Percentiles rank a stretch among this genome's conserved stretches.
Evolutionary conservation across 2,329 filamentous ascomycete genomes (phyloP).

Genomic region (Aspergillus uvarum): DNA sequence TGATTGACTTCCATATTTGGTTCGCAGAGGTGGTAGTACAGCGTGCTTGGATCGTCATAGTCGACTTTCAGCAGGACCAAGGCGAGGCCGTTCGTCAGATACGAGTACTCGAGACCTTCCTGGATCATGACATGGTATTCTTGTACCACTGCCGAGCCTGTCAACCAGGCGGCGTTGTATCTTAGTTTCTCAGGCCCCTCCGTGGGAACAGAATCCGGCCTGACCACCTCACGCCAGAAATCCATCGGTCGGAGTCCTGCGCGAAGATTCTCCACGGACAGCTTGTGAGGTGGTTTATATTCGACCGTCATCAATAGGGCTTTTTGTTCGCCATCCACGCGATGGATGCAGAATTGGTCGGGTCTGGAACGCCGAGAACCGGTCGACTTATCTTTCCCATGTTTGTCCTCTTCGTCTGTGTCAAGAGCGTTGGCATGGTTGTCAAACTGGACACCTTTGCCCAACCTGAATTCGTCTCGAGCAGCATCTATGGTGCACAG

Average conservation of each 20-base stretch:
- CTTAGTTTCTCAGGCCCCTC: slow-evolving; percentile 20
- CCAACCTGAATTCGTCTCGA: neutral
- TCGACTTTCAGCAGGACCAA: slow-evolving; percentile 23
- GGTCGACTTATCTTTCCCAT: neutral
- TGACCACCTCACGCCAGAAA: slow-evolving; percentile 20
- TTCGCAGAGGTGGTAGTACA: slow-evolving; percentile 28
- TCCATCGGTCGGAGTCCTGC: slow-evolving; percentile 19
- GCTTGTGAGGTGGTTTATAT: slow-evolving; percentile 24
- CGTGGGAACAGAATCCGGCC: slow-evolving; percentile 10
- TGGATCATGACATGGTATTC: slow-evolving; percentile 32
- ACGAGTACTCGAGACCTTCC: slow-evolving; percentile 27
- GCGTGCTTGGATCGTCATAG: slow-evolving; percentile 21
- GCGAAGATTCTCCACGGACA: slow-evolving; percentile 16
- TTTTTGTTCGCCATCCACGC: slow-evolving; percentile 1
- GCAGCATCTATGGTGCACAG: neutral
- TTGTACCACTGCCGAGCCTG: slow-evolving; percentile 23
- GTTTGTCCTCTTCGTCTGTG: neutral
- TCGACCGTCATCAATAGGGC: slow-evolving; percentile 20
- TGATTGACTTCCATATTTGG: slow-evolving; percentile 20
- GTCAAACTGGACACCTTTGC: neutral
- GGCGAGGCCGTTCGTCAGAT: slow-evolving; percentile 24
- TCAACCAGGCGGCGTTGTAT: slow-evolving; percentile 24
- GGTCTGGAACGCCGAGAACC: too few relatives aligned
- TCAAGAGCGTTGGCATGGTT: slow-evolving; percentile 15
- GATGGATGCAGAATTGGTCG: neutral